These are phyloP conservation scores for Neurospora sp. DNA, from an alignment of 495 filamentous ascomycete species.

Conservation along the genomic window DNA sequence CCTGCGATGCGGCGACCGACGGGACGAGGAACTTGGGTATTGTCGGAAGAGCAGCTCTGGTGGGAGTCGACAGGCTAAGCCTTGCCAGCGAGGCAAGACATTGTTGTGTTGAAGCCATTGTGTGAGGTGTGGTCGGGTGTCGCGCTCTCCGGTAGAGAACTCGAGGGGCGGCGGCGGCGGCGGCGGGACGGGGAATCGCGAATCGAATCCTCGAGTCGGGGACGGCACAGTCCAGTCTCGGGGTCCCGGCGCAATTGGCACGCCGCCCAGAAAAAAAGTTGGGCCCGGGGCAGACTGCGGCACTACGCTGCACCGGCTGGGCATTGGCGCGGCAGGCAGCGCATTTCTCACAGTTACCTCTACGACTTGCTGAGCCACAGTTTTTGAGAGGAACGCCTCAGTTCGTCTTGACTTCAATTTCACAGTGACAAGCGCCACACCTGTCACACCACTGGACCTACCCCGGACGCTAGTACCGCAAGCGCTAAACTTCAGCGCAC, in stretches of 20 bases:
- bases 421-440: background rate
- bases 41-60: slow-evolving; percentile 23
- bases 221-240: background rate
- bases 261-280: slow-evolving; percentile 15
- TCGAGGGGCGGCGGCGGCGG: background rate
- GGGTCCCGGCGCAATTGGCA: background rate
- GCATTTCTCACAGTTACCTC: background rate
- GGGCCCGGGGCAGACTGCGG: slow-evolving; percentile 7
- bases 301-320: background rate
- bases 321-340: background rate
- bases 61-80: slow-evolving; percentile 33
- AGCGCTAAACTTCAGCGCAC: background rate
- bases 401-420: background rate
- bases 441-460: background rate
- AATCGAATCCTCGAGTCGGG: background rate
- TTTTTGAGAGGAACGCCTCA: background rate
- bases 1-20: slow-evolving; percentile 20
- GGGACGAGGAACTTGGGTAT: slow-evolving; percentile 36
- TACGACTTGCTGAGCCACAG: background rate
- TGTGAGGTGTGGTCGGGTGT: background rate
- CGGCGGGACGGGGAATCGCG: slow-evolving; percentile 6
- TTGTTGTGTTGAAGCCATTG: slow-evolving; percentile 35
- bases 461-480: background rate
- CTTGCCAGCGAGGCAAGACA: slow-evolving; percentile 56
- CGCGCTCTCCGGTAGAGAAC: background rate